Percentiles rank a stretch among this genome's conserved stretches.
Conservation (phyloP, 2,329 filamentous ascomycete species). For the Exophiala sideris region DNA sequence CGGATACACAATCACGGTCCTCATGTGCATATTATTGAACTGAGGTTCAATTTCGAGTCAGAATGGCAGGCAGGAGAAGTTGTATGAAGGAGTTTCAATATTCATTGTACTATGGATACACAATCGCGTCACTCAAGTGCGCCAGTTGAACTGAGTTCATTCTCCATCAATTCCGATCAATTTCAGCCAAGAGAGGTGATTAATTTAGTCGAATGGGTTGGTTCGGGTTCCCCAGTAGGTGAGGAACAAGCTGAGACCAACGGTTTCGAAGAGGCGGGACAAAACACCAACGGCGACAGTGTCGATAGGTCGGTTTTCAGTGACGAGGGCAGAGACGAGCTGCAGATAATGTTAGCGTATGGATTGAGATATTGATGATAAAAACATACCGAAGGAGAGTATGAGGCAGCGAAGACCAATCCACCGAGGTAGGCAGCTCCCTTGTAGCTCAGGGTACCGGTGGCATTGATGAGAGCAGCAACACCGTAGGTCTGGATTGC, state of each 20-base stretch:
- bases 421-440: constrained; percentile 89
- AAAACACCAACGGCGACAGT: constrained; percentile 81
- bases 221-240: constrained; percentile 97
- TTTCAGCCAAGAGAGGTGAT: neutral
- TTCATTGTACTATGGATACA: no score
- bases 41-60: no score
- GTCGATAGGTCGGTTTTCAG: constrained; percentile 88
- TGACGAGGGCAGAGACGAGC: constrained; percentile 82
- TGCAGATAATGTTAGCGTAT: constrained; percentile 37
- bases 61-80: no score
- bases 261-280: constrained; percentile 85
- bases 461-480: constrained; percentile 88
- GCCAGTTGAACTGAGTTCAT: no score
- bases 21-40: no score
- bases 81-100: no score
- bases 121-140: no score
- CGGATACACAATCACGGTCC: no score
- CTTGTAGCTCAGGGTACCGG: constrained; percentile 93
- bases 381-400: constrained; percentile 59
- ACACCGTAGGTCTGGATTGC: constrained; percentile 87
- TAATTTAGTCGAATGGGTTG: constrained; percentile 75
- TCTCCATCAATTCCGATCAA: no score
- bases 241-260: constrained; percentile 86
- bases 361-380: constrained; percentile 52
- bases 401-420: constrained; percentile 86